Evolutionary conservation across 108 stramenopile genomes (phyloP), one percentile per base, ranked within the genome.

Genomic region (Parietichytrium sp.): DNA sequence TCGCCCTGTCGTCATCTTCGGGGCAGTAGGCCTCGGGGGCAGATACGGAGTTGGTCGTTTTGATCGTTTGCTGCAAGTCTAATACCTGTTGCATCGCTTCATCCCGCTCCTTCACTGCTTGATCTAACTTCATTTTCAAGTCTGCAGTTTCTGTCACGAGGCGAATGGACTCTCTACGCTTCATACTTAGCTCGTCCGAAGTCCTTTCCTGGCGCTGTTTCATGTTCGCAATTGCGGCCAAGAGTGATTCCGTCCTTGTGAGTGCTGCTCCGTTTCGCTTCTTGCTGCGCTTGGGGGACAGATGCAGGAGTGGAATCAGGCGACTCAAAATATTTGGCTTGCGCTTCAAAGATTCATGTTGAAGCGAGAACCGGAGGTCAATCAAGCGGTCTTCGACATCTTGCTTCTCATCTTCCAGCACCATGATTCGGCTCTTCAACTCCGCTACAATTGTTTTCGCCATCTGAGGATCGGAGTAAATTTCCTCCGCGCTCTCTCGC

Each of bases 331-430:
- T n/a, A 6, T 33, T 23, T 31, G 38, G 1, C 33, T 72, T 72
- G 1, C 6, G 10, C 29, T 7, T 42, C 20, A 45, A 45, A 6
- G 61, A 45, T 38, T 72, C 61, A 38, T 72, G n/a, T n/a, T n/a
- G 10, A 0, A 72, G 61, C 20, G 61, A 72, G 33, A 72, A 72
- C 0, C 61, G 61, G n/a, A 72, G 20, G 42, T 72, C 61, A 27
- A 72, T 72, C 61, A 72, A 72, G 42, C 61, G 61, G 45, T 72
- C 61, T 25, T 72, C 61, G 1, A 72, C 61, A 1, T 72, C 61
- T 25, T 72, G 61, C 3, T 72, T 72, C 33, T 72, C 61, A 2
- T n/a, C 42, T 2, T 72, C 61, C 10, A 72, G 61, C 33, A 38
- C 20, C 8, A 45, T n/a, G 20, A 72, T 72, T 16, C 61, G 61